Evolutionary conservation across 352 stramenopile species (phyloP), one percentile per base, ranked within the genome.

Genomic region (Halophytophthora polymorphica): DNA sequence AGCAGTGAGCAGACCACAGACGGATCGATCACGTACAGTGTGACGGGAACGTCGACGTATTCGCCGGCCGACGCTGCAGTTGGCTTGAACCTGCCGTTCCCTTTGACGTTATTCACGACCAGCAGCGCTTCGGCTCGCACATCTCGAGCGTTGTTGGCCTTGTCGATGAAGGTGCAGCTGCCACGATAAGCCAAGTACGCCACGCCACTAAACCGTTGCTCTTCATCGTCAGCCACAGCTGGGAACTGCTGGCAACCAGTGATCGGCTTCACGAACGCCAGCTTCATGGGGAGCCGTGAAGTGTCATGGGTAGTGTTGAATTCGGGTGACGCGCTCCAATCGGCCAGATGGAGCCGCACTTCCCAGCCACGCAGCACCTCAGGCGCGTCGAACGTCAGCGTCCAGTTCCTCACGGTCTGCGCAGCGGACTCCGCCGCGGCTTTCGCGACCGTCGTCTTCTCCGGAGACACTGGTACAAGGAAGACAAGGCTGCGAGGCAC

Each of bases 51-150:
- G 0, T 61, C 42, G 5, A 83, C 50, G 29, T 58, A 36, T 0
- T 75, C 66, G 2, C 66, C 50, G 17, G 62, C 39, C 18, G 61
- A 55, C 8, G 71, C 58, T 8, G 58, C 53, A 1, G 51, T 39
- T 18, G 75, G 74, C n/a, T 43, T 50, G 45, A 91, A 91, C 15
- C 77, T 60, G 22, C 73, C 75, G 36, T 73, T 58, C 1, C 76
- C 77, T 11, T 82, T 80, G 18, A 77, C 52, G 36, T 90, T 88
- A 55, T 90, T 90, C 1, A 84, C 64, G 15, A 88, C 65, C 1
- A 88, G 11, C n/a, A 87, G 36, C 3, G 69, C 64, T 6, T 53
- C 57, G 2, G 73, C 75, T 2, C 64, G 53, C 1, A 56, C 77
- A n/a, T 47, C 25, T 12, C 43, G 48, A 12, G 72, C 56, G 19